Percentiles rank a stretch among this genome's conserved stretches.
phyloP scores from a whole-genome alignment of 2,329 filamentous ascomycete species.

The Fusarium mexicanum region DNA sequence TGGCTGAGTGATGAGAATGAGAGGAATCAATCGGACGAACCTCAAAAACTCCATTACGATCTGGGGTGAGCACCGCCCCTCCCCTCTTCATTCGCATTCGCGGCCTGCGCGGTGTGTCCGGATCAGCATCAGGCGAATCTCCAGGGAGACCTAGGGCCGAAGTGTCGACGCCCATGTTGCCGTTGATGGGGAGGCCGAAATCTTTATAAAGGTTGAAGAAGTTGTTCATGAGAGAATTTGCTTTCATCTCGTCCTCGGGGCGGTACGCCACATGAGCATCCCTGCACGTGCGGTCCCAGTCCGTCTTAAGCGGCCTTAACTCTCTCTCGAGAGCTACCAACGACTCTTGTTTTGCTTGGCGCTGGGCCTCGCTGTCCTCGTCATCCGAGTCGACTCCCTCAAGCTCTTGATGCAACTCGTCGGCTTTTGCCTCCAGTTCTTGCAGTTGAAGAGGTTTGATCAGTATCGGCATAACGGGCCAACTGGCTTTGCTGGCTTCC shows the following conservation, averaged over 20 bases:
- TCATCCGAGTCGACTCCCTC: background rate
- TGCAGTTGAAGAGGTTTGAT: background rate
- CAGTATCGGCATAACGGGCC: background rate
- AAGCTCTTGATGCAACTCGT: background rate
- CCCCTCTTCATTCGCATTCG: background rate
- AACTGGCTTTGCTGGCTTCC: background rate
- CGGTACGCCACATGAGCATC: constrained; percentile 9
- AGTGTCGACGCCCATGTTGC: background rate
- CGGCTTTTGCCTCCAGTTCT: background rate
- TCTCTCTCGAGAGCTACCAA: background rate
- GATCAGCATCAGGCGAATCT: background rate
- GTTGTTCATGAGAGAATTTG: constrained; percentile 13
- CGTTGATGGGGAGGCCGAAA: background rate
- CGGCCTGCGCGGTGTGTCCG: background rate
- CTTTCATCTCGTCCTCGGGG: background rate
- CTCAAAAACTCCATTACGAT: constrained; percentile 1
- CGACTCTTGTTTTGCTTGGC: background rate
- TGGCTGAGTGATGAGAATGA: background rate
- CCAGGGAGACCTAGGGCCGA: background rate
- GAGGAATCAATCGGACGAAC: background rate
- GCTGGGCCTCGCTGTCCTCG: background rate
- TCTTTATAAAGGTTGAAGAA: background rate
- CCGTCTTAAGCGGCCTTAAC: background rate
- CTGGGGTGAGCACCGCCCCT: background rate
- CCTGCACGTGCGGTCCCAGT: constrained; percentile 3